phyloP scores from a whole-genome alignment of 352 stramenopile species.

The Globisporangium spiculum region DNA sequence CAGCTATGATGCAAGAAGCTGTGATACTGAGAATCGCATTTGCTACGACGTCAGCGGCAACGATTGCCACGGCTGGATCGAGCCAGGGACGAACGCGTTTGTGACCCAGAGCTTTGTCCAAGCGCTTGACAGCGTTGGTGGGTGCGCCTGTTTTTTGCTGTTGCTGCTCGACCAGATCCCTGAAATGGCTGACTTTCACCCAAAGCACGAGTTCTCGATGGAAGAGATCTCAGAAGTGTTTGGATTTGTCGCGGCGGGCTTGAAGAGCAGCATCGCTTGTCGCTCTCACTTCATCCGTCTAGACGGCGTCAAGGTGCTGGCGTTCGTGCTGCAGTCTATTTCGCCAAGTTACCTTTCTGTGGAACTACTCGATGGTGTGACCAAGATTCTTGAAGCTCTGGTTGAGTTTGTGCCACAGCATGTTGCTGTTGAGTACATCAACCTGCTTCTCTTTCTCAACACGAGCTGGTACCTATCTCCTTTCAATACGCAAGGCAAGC shows the following conservation, averaged over 20 bases:
- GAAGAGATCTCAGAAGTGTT: conserved; percentile 65
- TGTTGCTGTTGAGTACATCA: conserved; percentile 43
- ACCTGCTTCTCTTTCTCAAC: conserved; percentile 73
- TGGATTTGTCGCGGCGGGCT: conserved; percentile 51
- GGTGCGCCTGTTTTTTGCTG: conserved; percentile 67
- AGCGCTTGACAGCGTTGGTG: conserved; percentile 65
- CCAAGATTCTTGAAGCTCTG: conserved; percentile 59
- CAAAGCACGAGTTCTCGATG: conserved; percentile 62
- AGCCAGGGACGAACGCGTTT: conserved; percentile 57
- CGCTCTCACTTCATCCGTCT: conserved; percentile 72
- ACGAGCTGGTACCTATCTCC: conserved; percentile 77
- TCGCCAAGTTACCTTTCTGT: conserved; percentile 71
- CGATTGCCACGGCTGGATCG: conserved; percentile 67
- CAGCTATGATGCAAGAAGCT: conserved; percentile 75
- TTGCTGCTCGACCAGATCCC: conserved; percentile 74
- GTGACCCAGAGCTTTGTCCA: conserved; percentile 63
- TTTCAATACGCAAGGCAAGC: conserved; percentile 71
- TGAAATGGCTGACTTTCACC: conserved; percentile 77
- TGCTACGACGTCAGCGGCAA: conserved; percentile 79
- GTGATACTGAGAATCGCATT: conserved; percentile 42
- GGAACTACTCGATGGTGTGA: conserved; percentile 54
- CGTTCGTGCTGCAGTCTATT: conserved; percentile 71
- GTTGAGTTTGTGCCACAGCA: conserved; percentile 34
- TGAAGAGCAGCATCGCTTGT: conserved; percentile 57
- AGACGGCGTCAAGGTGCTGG: conserved; percentile 70